Evolutionary conservation across 2,329 filamentous ascomycete species (phyloP).

Genomic region (Hypoxylon sp.): DNA sequence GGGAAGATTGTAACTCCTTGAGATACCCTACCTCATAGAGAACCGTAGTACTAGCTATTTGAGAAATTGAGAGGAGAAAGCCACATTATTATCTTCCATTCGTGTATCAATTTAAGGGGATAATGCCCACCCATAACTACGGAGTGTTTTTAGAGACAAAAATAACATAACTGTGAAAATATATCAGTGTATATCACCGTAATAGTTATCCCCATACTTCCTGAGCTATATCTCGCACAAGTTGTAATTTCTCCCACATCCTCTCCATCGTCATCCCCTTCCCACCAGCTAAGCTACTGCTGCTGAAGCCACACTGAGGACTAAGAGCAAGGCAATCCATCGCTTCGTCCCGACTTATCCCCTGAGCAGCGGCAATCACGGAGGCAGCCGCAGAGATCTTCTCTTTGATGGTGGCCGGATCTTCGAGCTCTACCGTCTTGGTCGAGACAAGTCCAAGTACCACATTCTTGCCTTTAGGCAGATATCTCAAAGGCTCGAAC

Average conservation of each 20-base stretch:
- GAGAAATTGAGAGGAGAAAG: too few species aligned
- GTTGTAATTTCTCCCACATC: slow-evolving; percentile 52
- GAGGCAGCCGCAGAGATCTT: slow-evolving; percentile 64
- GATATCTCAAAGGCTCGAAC: slow-evolving; percentile 64
- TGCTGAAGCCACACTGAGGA: slow-evolving; percentile 67
- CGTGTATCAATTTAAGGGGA: background rate
- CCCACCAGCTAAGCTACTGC: slow-evolving; percentile 51
- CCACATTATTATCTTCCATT: background rate
- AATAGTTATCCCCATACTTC: slow-evolving; percentile 47
- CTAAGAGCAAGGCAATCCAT: slow-evolving; percentile 69
- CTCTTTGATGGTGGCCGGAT: slow-evolving; percentile 60
- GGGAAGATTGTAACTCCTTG: too few species aligned
- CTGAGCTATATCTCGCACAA: slow-evolving; percentile 47
- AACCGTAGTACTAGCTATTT: too few species aligned
- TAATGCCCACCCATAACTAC: background rate
- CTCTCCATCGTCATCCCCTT: slow-evolving; percentile 49
- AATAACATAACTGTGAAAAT: background rate
- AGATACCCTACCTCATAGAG: too few species aligned
- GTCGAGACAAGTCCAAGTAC: slow-evolving; percentile 66
- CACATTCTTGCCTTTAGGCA: slow-evolving; percentile 65
- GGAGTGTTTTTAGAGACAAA: background rate
- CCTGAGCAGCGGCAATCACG: slow-evolving; percentile 70
- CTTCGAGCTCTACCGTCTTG: slow-evolving; percentile 64
- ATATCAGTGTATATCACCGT: background rate
- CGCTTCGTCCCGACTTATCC: slow-evolving; percentile 67